These are phyloP conservation scores for Fusarium subtropicale DNA, from an alignment of 2,329 filamentous ascomycete genomes.

Conservation along the genomic window DNA sequence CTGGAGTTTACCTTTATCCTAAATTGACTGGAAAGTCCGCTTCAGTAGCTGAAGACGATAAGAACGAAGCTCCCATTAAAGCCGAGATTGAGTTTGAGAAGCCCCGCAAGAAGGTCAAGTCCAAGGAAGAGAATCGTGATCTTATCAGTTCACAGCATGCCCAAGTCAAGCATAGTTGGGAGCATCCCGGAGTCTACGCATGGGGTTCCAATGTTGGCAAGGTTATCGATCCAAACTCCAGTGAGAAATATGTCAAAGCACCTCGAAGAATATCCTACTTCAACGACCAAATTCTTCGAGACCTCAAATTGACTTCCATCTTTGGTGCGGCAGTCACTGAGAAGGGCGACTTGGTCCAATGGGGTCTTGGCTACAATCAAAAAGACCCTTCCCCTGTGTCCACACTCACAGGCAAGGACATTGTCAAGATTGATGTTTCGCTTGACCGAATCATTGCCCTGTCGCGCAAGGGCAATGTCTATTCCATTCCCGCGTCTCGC, in stretches of 20 bases:
- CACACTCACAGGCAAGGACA: constrained; percentile 84
- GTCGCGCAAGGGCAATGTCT: constrained; percentile 79
- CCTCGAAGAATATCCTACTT: constrained; percentile 85
- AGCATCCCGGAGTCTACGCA: constrained; percentile 87
- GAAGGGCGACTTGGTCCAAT: constrained; percentile 89
- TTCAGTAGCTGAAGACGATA: constrained; percentile 31
- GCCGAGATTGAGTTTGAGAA: constrained; percentile 77
- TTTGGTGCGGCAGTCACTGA: constrained; percentile 91
- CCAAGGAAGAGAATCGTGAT: constrained; percentile 79
- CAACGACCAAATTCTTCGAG: constrained; percentile 83
- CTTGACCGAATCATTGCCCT: constrained; percentile 86
- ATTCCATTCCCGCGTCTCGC: constrained; percentile 83
- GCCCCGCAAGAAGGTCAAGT: constrained; percentile 65
- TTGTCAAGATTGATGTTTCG: constrained; percentile 81
- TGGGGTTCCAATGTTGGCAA: constrained; percentile 91
- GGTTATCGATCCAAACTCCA: constrained; percentile 86
- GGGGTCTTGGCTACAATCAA: constrained; percentile 82
- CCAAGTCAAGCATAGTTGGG: constrained; percentile 85
- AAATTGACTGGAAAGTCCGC: constrained; percentile 48
- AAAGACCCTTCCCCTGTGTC: constrained; percentile 71
- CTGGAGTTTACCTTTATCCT: constrained; percentile 55
- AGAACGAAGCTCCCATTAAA: constrained; percentile 44
- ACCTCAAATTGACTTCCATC: constrained; percentile 84
- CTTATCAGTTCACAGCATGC: constrained; percentile 86
- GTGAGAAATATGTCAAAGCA: constrained; percentile 81